These are phyloP conservation scores for Fusarium sp. DNA, from an alignment of 2,329 filamentous ascomycete species.

Conservation along the genomic window DNA sequence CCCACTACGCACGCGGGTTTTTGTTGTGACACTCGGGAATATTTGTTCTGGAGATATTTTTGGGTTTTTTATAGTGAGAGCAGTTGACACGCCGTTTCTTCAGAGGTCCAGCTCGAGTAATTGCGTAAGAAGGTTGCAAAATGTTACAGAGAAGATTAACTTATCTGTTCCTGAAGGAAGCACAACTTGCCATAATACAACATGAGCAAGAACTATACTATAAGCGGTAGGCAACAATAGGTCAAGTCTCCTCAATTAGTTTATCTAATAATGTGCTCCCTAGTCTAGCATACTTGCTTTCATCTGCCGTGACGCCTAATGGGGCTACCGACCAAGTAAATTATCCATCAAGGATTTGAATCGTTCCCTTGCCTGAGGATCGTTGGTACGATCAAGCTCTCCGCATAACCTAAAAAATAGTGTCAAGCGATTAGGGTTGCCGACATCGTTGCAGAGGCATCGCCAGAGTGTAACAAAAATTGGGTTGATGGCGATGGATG, in stretches of 20 bases:
- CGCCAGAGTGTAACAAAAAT: slow-evolving; percentile 62
- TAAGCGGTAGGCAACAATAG: too few species aligned
- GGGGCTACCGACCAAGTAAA: too few species aligned
- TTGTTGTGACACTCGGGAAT: slow-evolving; percentile 43
- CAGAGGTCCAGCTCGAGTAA: background rate
- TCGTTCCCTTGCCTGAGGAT: slow-evolving; percentile 47
- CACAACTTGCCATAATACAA: too few species aligned
- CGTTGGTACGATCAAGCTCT: slow-evolving; percentile 49
- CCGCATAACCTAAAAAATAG: background rate
- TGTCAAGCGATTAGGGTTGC: slow-evolving; percentile 52
- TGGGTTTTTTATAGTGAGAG: slow-evolving; percentile 35
- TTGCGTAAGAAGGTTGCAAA: too few species aligned
- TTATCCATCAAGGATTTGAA: too few species aligned
- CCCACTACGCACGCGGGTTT: slow-evolving; percentile 53
- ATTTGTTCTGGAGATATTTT: slow-evolving; percentile 44
- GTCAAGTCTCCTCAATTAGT: too few species aligned
- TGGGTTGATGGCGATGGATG: slow-evolving; percentile 57
- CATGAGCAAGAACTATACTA: too few species aligned
- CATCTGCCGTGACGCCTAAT: too few species aligned
- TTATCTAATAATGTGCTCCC: too few species aligned
- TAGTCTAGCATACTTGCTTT: too few species aligned
- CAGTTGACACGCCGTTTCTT: slow-evolving; percentile 36
- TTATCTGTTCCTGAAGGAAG: too few species aligned
- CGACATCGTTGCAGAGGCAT: slow-evolving; percentile 57
- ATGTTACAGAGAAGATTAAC: too few species aligned